Percentiles rank a stretch among this genome's conserved stretches.
Conservation (phyloP, 192 early-diverging fungal species). For the Radiomyces spectabilis region DNA sequence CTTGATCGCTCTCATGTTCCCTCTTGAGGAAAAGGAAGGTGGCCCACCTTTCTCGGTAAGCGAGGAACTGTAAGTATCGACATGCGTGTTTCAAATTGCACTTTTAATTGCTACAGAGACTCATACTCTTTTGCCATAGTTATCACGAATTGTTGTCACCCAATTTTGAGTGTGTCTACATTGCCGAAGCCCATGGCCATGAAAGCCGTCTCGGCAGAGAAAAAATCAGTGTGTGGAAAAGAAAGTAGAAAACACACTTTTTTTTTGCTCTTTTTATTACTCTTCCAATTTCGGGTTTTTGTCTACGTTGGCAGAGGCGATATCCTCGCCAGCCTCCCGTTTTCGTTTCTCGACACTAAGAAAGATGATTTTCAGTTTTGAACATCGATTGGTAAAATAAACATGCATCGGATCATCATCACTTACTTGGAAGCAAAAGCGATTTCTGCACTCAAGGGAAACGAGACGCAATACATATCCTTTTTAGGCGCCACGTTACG, state of each 20-base stretch:
- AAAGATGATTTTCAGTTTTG: no score
- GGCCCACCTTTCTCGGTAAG: slow-evolving; percentile 71
- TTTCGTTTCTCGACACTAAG: no score
- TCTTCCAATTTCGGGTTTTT: no score
- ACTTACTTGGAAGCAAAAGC: no score
- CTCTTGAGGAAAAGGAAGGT: slow-evolving; percentile 52
- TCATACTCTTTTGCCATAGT: neutral
- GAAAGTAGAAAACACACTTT: slow-evolving; percentile 24
- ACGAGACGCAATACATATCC: slow-evolving; percentile 96
- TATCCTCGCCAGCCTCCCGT: no score
- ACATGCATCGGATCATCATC: no score
- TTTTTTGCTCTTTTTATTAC: neutral
- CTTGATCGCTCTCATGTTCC: slow-evolving; percentile 74
- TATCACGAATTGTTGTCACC: slow-evolving; percentile 31
- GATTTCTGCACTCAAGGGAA: slow-evolving; percentile 69
- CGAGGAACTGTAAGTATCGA: slow-evolving; percentile 47
- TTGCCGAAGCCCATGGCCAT: slow-evolving; percentile 53
- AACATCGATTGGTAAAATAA: no score
- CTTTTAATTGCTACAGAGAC: neutral
- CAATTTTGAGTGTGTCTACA: slow-evolving; percentile 57
- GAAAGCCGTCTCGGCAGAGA: slow-evolving; percentile 47
- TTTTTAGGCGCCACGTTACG: slow-evolving; percentile 97
- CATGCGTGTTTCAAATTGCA: neutral
- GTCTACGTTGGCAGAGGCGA: no score
- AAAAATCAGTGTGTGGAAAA: slow-evolving; percentile 58